These are phyloP conservation scores for Fraxinus americana DNA, from an alignment of 257 asterid genomes.

Conservation along the genomic window DNA sequence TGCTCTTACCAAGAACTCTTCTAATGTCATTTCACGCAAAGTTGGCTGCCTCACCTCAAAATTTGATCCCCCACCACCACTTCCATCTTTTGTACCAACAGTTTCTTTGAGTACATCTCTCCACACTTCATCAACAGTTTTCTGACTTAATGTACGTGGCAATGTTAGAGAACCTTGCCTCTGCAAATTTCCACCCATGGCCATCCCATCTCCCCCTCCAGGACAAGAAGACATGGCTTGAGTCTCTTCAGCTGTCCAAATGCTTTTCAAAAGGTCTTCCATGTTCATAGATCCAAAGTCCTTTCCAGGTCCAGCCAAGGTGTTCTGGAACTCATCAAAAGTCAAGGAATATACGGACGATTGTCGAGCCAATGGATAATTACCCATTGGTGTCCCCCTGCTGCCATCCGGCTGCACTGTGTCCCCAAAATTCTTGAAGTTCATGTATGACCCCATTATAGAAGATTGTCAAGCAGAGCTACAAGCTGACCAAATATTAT, in stretches of 20 bases:
- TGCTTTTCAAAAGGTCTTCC: constrained; percentile 88
- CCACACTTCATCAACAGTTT: constrained; percentile 90
- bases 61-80: constrained; percentile 34
- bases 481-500: constrained; percentile 34
- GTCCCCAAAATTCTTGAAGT: constrained; percentile 71
- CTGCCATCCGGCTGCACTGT: constrained; percentile 48
- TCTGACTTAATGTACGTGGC: constrained; percentile 84
- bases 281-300: constrained; percentile 92
- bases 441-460: constrained; percentile 73
- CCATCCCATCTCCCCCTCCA: constrained; percentile 41
- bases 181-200: constrained; percentile 60
- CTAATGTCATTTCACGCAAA: constrained; percentile 82
- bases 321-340: constrained; percentile 80
- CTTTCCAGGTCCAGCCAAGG: constrained; percentile 77
- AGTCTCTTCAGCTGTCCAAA: constrained; percentile 87
- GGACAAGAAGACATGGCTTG: constrained; percentile 45
- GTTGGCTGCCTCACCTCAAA: constrained; percentile 64
- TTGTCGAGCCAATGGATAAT: constrained; percentile 64
- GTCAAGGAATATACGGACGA: constrained; percentile 79
- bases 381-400: constrained; percentile 46
- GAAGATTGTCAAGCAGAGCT: constrained; percentile 31
- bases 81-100: constrained; percentile 41
- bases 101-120: constrained; percentile 65
- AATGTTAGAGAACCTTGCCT: constrained; percentile 87
- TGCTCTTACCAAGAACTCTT: constrained; percentile 72